These are phyloP conservation scores for Trichoderma koningiopsis DNA, from an alignment of 2,329 filamentous ascomycete species.

Conservation along the genomic window DNA sequence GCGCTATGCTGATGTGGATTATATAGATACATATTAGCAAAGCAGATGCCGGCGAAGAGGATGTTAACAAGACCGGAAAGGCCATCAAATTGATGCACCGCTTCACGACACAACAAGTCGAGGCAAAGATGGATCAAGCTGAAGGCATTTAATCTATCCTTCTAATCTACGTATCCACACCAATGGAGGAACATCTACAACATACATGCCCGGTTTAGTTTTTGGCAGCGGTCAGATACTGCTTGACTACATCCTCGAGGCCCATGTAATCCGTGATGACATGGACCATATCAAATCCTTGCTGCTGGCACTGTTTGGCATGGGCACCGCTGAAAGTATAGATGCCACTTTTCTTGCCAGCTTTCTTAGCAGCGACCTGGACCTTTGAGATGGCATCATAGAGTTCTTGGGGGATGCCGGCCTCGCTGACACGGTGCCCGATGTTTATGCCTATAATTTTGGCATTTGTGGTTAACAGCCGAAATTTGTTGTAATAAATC, in stretches of 20 bases:
- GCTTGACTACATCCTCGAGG: conserved; percentile 48
- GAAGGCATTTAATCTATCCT: conserved; percentile 36
- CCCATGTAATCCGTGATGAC: conserved; percentile 59
- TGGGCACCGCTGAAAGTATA: conserved; percentile 60
- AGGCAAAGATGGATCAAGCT: conserved; percentile 67
- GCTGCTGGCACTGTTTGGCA: conserved; percentile 55
- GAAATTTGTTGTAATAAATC: background rate
- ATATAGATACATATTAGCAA: conserved; percentile 65
- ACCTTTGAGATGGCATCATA: conserved; percentile 61
- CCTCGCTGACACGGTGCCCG: conserved; percentile 62
- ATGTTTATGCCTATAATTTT: conserved; percentile 55
- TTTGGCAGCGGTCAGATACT: conserved; percentile 51
- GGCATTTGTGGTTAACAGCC: background rate
- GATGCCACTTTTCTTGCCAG: conserved; percentile 68
- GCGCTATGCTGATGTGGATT: background rate
- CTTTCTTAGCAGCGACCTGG: conserved; percentile 57
- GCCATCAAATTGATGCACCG: conserved; percentile 78
- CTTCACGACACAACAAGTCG: conserved; percentile 68
- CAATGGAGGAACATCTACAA: background rate
- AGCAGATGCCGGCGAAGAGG: conserved; percentile 51
- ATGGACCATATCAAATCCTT: conserved; percentile 64
- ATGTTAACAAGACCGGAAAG: conserved; percentile 56
- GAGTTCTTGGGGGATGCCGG: conserved; percentile 60
- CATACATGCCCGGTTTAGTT: conserved; percentile 32
- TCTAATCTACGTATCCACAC: conserved; percentile 4